A percentile compares a stretch with the other conserved stretches of the same genome.
phyloP scores from a whole-genome alignment of 768 basidiomycete species.

The Termitomyces sp. region DNA sequence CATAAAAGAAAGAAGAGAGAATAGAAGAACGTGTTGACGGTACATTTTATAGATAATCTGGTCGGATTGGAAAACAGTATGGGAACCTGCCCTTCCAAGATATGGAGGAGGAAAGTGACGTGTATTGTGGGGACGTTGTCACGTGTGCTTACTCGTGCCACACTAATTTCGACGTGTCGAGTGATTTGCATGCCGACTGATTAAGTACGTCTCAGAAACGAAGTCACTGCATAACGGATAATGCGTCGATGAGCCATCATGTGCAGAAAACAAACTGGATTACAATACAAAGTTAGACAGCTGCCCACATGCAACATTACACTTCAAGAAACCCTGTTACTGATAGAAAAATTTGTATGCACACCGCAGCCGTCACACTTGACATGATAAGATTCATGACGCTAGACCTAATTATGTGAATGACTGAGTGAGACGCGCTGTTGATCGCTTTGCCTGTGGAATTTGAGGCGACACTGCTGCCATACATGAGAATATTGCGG shows the following conservation, averaged over 20 bases:
- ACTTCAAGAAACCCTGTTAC: background rate
- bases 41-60: constrained; percentile 2
- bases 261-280: background rate
- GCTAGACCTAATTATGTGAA: background rate
- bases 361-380: constrained; percentile 2
- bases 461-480: constrained; percentile 44
- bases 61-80: background rate
- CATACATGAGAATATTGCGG: constrained; percentile 69
- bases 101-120: background rate
- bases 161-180: no score
- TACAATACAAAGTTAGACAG: background rate
- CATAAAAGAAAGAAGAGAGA: constrained; percentile 10
- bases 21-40: constrained; percentile 11
- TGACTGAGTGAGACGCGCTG: constrained; percentile 8
- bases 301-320: background rate
- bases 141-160: background rate
- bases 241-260: background rate
- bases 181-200: background rate
- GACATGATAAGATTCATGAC: background rate
- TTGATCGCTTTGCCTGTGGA: constrained; percentile 29
- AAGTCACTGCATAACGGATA: no score
- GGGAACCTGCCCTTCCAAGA: background rate
- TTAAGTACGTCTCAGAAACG: no score
- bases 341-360: background rate
- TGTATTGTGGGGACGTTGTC: background rate